These are phyloP conservation scores for Mycena sp. DNA, from an alignment of 1,284 basidiomycete genomes.

Conservation along the genomic window DNA sequence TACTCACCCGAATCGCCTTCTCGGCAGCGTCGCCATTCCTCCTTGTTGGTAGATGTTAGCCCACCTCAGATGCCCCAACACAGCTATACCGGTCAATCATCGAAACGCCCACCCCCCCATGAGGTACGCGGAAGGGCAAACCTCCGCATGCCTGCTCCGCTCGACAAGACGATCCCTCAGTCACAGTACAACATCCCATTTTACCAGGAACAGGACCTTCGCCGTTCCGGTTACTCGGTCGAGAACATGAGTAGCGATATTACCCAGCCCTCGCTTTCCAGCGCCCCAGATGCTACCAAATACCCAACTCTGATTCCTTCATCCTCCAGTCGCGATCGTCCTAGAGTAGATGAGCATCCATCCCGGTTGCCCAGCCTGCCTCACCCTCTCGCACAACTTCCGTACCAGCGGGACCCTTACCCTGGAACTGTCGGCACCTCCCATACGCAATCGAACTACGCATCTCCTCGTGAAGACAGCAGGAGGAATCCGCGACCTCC, in stretches of 20 bases:
- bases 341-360: neutral
- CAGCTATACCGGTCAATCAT: constrained; percentile 10
- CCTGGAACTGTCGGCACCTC: neutral
- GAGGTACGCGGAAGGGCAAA: neutral
- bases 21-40: constrained; percentile 19
- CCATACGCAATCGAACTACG: neutral
- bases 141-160: constrained; percentile 11
- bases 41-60: constrained; percentile 11
- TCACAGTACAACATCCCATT: constrained; percentile 1
- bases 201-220: constrained; percentile 20
- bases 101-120: neutral
- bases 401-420: constrained; percentile 9
- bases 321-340: neutral
- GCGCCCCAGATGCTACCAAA: constrained; percentile 11
- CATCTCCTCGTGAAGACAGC: neutral
- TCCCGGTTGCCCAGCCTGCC: neutral
- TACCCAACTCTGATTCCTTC: constrained; percentile 15
- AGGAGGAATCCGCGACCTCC: neutral
- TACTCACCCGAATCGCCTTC: constrained; percentile 22
- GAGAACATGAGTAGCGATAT: constrained; percentile 26
- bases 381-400: constrained; percentile 1
- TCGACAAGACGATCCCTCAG: neutral
- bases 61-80: constrained; percentile 17
- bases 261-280: constrained; percentile 24
- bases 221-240: constrained; percentile 16